Percentiles rank a stretch among this genome's conserved stretches.
Conservation (phyloP, 331 rosid genomes). For the Phaseolus coccineus region DNA sequence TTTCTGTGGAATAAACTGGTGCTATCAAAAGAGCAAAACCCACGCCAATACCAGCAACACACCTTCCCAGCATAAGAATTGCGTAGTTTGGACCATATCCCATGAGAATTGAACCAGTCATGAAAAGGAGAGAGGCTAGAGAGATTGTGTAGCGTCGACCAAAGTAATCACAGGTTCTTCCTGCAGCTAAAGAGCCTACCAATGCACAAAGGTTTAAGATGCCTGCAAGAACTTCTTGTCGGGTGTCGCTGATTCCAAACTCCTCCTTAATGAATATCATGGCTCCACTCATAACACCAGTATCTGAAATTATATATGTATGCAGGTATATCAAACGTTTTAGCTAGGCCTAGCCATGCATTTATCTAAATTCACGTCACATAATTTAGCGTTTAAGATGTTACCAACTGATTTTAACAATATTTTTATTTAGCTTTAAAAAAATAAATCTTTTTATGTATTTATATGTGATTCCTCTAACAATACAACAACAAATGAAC, state of each 20-base stretch:
- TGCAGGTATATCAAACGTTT: not conserved
- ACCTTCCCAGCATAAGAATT: slow-evolving; percentile 62
- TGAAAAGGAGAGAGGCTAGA: slow-evolving; percentile 61
- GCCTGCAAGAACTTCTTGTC: slow-evolving; percentile 76
- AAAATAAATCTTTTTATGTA: not conserved
- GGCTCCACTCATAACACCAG: slow-evolving; percentile 94
- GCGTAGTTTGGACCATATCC: slow-evolving; percentile 72
- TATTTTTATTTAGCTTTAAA: too few relatives aligned
- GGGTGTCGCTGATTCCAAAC: slow-evolving; percentile 57
- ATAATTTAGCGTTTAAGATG: not conserved
- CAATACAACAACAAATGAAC: not conserved
- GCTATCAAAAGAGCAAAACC: slow-evolving; percentile 83
- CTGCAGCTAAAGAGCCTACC: slow-evolving; percentile 69
- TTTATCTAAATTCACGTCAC: not conserved
- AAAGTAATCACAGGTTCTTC: slow-evolving; percentile 67
- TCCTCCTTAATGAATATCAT: slow-evolving; percentile 83
- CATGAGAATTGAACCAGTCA: slow-evolving; percentile 70
- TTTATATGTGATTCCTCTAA: not conserved
- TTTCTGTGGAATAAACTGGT: slow-evolving; percentile 78
- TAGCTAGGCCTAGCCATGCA: not conserved
- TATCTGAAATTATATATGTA: slow-evolving; percentile 49
- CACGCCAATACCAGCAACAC: slow-evolving; percentile 75
- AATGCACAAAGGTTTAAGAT: slow-evolving; percentile 79
- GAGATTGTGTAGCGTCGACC: slow-evolving; percentile 78
- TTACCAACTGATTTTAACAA: not conserved